Base-by-base conservation (phyloP, 176 grass and related monocot species). In the Microstegium vimineum region DNA sequence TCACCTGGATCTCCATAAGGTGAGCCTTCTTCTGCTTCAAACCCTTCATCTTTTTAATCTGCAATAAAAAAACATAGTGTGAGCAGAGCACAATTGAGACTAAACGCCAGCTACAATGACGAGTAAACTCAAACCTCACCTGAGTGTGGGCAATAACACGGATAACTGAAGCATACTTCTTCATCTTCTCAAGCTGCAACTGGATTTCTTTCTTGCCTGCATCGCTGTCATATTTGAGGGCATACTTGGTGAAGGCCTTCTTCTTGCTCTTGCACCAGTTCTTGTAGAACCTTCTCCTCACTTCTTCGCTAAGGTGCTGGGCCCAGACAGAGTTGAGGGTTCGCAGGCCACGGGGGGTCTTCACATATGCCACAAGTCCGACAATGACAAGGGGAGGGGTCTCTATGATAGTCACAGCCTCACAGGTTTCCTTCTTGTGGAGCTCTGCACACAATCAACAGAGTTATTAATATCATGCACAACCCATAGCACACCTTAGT, bases 231-330 rank as follows among this genome's bases (percentile, higher is more conserved):
- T 85, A 99, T 81, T 99, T 99, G 76, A 90, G 89, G 0, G 90
- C 90, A 36, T 99, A 99, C 83, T 86, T 99, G 5, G 88, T 89
- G 61, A 99, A 99, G 10, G 96, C 96, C 73, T 89, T 94, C 91
- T 99, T 99, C 89, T 99, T 99, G 87, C 96, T 99, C 64, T 95
- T 99, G 80, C 86, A 99, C 96, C 96, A 99, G 87, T 91, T 95
- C 80, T 99, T 99, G 82, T 99, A 95, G 77, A 99, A 99, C 65
- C 96, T 84, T 68, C 93, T 88, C 80, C 85, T 87, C 54, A 99
- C 46, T 78, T 99, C 96, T 71, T 99, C 96, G 3, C 96, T 99
- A 14, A 99, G 87, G 76, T 99, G 96, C 82, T 99, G 96, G 18
- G 93, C 96, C 96, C 96, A 95, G 26, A 99, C 93, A 62, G 93